Evolutionary conservation across 352 stramenopile genomes (phyloP).

Genomic region (Phytopythium helicoides): DNA sequence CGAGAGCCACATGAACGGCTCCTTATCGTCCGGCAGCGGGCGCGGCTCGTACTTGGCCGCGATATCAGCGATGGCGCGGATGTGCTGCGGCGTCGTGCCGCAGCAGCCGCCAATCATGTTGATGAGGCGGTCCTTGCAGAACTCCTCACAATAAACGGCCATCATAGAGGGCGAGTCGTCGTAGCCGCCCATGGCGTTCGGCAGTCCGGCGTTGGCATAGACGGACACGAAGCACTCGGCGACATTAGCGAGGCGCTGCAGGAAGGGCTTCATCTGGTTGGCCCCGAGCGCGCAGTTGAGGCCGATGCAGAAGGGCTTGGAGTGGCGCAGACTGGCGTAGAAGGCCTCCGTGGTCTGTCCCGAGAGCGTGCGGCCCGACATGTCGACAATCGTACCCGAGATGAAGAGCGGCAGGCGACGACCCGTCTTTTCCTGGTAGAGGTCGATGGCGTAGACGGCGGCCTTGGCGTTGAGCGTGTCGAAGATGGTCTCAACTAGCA

Average conservation of each 20-base stretch:
- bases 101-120: slow-evolving; percentile 98
- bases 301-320: slow-evolving; percentile 96
- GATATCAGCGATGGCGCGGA: slow-evolving; percentile 88
- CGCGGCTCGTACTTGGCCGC: slow-evolving; percentile 77
- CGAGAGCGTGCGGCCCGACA: slow-evolving; percentile 95
- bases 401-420: slow-evolving; percentile 95
- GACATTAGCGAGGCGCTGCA: slow-evolving; percentile 89
- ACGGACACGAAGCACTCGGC: slow-evolving; percentile 96
- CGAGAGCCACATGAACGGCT: slow-evolving; percentile 96
- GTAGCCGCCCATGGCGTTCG: slow-evolving; percentile 97
- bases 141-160: slow-evolving; percentile 92
- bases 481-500: slow-evolving; percentile 98
- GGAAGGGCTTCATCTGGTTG: slow-evolving; percentile 96
- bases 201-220: slow-evolving; percentile 96
- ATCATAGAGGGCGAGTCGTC: slow-evolving; percentile 94
- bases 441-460: slow-evolving; percentile 92
- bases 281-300: slow-evolving; percentile 96
- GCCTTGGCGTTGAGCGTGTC: slow-evolving; percentile 98
- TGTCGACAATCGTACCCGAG: slow-evolving; percentile 96
- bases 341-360: slow-evolving; percentile 97
- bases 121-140: slow-evolving; percentile 93
- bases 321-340: slow-evolving; percentile 94
- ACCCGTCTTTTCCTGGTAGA: slow-evolving; percentile 91
- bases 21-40: slow-evolving; percentile 74
- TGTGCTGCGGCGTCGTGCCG: slow-evolving; percentile 94